A percentile compares a stretch with the other conserved stretches of the same genome.
These are phyloP conservation scores for Phylloporus sp. DNA, from an alignment of 768 basidiomycete genomes.

Conservation along the genomic window DNA sequence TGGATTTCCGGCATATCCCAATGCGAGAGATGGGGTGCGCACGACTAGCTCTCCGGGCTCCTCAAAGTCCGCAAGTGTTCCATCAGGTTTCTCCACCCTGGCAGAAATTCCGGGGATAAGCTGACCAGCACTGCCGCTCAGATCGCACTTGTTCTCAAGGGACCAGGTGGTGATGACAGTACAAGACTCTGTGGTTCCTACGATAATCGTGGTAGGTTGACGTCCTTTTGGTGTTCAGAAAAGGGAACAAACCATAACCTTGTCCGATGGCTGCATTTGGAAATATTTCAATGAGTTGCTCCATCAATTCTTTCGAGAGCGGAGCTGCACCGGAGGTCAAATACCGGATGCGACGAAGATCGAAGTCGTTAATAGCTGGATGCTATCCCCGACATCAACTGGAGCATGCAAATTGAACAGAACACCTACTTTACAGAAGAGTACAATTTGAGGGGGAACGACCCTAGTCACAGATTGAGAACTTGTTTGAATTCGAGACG, in stretches of 20 bases:
- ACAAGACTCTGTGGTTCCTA: conserved; percentile 63
- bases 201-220: background rate
- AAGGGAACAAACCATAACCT: conserved; percentile 44
- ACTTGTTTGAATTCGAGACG: background rate
- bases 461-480: conserved; percentile 20
- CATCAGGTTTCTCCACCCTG: conserved; percentile 54
- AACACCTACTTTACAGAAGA: conserved; percentile 42
- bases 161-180: conserved; percentile 48
- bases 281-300: conserved; percentile 40
- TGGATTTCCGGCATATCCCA: conserved; percentile 54
- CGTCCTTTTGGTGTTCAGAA: background rate
- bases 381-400: conserved; percentile 24
- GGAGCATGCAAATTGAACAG: background rate
- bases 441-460: conserved; percentile 46
- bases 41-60: conserved; percentile 62
- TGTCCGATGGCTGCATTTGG: conserved; percentile 55
- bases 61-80: conserved; percentile 48
- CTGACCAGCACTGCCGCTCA: conserved; percentile 52
- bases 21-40: conserved; percentile 53
- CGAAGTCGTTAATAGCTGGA: conserved; percentile 37
- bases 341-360: conserved; percentile 36
- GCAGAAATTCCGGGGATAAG: conserved; percentile 54
- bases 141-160: conserved; percentile 39
- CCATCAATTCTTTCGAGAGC: conserved; percentile 46
- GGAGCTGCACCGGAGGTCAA: conserved; percentile 53